phyloP scores from a whole-genome alignment of 2,329 filamentous ascomycete genomes.

The Thielaviopsis ethacetica region DNA sequence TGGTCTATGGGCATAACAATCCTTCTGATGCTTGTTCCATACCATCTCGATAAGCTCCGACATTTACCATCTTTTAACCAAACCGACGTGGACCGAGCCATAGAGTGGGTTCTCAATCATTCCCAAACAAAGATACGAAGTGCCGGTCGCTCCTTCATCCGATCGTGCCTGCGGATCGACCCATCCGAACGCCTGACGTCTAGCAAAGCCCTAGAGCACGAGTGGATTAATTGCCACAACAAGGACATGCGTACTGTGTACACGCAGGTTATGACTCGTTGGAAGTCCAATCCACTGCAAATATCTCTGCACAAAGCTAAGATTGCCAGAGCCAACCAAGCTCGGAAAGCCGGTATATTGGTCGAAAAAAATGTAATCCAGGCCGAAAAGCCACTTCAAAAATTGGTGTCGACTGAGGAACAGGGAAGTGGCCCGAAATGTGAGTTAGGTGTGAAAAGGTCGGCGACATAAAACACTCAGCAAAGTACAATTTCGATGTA shows the following conservation, averaged over 20 bases:
- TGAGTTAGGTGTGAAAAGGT: neutral
- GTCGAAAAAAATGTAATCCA: neutral
- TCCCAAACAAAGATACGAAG: neutral
- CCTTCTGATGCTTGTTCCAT: conserved; percentile 19
- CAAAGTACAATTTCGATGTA: too few species aligned
- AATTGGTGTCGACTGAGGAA: neutral
- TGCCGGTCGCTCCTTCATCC: conserved; percentile 8
- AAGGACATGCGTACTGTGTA: conserved; percentile 4
- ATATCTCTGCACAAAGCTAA: neutral
- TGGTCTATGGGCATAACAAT: conserved; percentile 35
- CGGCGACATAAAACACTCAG: too few species aligned
- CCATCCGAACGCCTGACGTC: conserved; percentile 4
- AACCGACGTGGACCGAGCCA: neutral
- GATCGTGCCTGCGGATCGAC: conserved; percentile 2
- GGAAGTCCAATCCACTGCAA: conserved; percentile 1
- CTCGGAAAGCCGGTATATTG: neutral
- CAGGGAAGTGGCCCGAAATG: neutral
- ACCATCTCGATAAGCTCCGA: neutral
- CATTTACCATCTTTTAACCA: neutral
- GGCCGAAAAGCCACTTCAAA: neutral
- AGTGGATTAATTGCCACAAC: conserved; percentile 5
- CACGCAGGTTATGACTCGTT: neutral
- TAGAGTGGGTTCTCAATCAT: neutral
- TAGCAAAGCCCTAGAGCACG: conserved; percentile 2
- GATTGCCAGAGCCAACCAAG: neutral